phyloP scores from a whole-genome alignment of 2,329 filamentous ascomycete genomes.

The Lachnellula arida region DNA sequence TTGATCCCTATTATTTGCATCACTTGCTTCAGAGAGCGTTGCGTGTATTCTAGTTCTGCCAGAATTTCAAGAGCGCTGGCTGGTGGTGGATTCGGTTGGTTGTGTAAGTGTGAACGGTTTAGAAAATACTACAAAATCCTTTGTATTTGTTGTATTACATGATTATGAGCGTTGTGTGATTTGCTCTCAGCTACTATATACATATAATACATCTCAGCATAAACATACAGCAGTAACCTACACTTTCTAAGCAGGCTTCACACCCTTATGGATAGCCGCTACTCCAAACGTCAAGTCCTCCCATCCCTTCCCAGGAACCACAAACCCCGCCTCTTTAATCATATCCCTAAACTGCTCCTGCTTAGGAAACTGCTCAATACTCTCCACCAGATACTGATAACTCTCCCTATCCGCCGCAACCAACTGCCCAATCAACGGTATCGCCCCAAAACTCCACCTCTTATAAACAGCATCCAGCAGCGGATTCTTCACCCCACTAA shows the following conservation, averaged over 20 bases:
- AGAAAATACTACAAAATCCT: slow-evolving; percentile 29
- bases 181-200: slow-evolving; percentile 1
- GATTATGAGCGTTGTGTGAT: neutral
- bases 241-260: slow-evolving; percentile 59
- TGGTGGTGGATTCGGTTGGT: slow-evolving; percentile 15
- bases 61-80: slow-evolving; percentile 26
- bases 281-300: slow-evolving; percentile 91
- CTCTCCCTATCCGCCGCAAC: slow-evolving; percentile 92
- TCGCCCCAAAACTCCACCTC: slow-evolving; percentile 91
- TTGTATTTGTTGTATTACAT: slow-evolving; percentile 16
- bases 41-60: slow-evolving; percentile 33
- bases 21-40: slow-evolving; percentile 30
- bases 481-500: slow-evolving; percentile 70
- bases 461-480: slow-evolving; percentile 86
- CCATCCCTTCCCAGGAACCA: slow-evolving; percentile 75
- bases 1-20: slow-evolving; percentile 28
- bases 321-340: slow-evolving; percentile 80
- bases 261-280: slow-evolving; percentile 92
- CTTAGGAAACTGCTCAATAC: slow-evolving; percentile 86
- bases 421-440: slow-evolving; percentile 90
- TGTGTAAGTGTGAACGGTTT: slow-evolving; percentile 19
- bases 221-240: slow-evolving; percentile 1
- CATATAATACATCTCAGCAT: slow-evolving; percentile 6
- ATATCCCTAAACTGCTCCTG: slow-evolving; percentile 80
- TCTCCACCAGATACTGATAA: slow-evolving; percentile 98